Evolutionary conservation across 139 green algal genomes (phyloP).

Genomic region (Astrephomene gubernaculifera): DNA sequence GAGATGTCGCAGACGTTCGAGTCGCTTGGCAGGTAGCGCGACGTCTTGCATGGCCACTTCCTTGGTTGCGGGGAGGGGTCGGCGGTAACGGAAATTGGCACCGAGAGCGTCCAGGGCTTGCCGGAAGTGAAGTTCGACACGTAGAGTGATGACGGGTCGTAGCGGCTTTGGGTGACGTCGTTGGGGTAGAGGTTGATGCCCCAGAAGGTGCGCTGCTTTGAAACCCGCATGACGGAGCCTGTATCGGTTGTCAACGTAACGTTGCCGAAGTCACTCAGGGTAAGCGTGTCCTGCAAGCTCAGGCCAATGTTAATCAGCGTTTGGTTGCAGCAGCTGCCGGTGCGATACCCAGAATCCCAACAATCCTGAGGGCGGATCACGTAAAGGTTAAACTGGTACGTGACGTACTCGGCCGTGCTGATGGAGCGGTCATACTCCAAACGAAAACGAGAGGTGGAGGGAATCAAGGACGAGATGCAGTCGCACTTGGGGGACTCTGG

Average conservation of each 20-base stretch:
- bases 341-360: slow-evolving; percentile 1
- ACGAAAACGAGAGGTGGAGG: slow-evolving; percentile 33
- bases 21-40: slow-evolving; percentile 24
- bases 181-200: slow-evolving; percentile 37
- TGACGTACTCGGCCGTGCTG: background rate
- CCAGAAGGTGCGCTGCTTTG: slow-evolving; percentile 16
- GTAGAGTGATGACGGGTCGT: slow-evolving; percentile 27
- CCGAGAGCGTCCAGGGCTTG: slow-evolving; percentile 36
- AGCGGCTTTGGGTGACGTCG: slow-evolving; percentile 2
- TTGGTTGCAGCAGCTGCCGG: slow-evolving; percentile 47
- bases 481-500: slow-evolving; percentile 41
- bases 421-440: slow-evolving; percentile 17
- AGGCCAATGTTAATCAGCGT: slow-evolving; percentile 34
- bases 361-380: slow-evolving; percentile 27
- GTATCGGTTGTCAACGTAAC: slow-evolving; percentile 31
- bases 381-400: slow-evolving; percentile 31
- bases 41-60: slow-evolving; percentile 38
- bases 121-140: slow-evolving; percentile 44
- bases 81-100: background rate
- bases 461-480: slow-evolving; percentile 41
- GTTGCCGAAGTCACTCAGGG: background rate
- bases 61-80: background rate
- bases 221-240: slow-evolving; percentile 6
- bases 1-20: slow-evolving; percentile 32
- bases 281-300: background rate